These are phyloP conservation scores for Calocera cornea DNA, from an alignment of 768 basidiomycete genomes.

Conservation along the genomic window DNA sequence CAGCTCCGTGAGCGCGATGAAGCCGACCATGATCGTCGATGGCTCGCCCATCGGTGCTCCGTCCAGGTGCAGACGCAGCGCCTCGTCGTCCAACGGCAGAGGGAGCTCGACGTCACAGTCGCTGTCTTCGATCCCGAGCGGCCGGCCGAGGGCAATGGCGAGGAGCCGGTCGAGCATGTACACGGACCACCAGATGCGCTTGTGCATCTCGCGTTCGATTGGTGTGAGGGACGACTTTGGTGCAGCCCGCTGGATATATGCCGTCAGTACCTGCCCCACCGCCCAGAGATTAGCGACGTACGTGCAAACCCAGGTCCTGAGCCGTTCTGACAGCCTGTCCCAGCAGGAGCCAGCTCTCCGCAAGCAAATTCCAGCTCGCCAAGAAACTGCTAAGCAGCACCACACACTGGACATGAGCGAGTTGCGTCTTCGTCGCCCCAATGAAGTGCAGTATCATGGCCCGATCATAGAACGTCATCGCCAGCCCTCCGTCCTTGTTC, in stretches of 20 bases:
- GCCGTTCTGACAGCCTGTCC: constrained; percentile 82
- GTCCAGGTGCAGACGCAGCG: constrained; percentile 54
- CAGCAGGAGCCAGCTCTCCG: constrained; percentile 85
- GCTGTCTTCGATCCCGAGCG: constrained; percentile 74
- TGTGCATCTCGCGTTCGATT: constrained; percentile 76
- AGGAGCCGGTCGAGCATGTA: constrained; percentile 87
- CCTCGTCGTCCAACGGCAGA: constrained; percentile 68
- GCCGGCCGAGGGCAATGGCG: constrained; percentile 76
- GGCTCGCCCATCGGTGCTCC: constrained; percentile 40
- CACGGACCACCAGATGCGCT: constrained; percentile 91
- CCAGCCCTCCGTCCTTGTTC: constrained; percentile 66
- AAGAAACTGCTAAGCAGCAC: constrained; percentile 76
- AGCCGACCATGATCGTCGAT: constrained; percentile 66
- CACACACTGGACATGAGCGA: constrained; percentile 81
- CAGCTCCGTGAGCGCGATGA: constrained; percentile 56
- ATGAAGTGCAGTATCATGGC: constrained; percentile 86
- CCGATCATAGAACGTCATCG: constrained; percentile 80
- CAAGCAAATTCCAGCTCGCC: constrained; percentile 84
- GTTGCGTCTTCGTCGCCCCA: constrained; percentile 71
- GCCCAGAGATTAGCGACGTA: constrained; percentile 30
- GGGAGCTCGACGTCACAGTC: constrained; percentile 86
- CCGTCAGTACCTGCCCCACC: background rate
- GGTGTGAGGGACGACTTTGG: constrained; percentile 53
- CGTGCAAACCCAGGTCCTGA: constrained; percentile 85
- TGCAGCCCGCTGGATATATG: constrained; percentile 54